These are phyloP conservation scores for Schizothecium vesticola DNA, from an alignment of 495 filamentous ascomycete species.

Conservation along the genomic window DNA sequence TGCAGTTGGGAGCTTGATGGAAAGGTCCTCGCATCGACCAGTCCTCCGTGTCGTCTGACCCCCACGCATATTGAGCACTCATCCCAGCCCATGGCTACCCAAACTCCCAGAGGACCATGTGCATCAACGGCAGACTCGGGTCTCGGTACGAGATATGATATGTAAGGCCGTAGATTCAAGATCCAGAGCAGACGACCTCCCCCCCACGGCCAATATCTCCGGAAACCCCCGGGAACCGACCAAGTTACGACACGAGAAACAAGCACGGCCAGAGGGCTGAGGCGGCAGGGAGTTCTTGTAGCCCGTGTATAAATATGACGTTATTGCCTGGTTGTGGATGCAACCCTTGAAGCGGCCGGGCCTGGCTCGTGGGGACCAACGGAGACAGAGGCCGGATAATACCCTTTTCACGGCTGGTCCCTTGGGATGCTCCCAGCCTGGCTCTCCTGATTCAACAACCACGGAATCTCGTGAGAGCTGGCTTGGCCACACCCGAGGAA, in stretches of 20 bases:
- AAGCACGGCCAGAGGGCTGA: background rate
- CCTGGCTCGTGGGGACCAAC: background rate
- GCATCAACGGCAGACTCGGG: background rate
- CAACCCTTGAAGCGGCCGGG: background rate
- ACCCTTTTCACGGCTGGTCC: background rate
- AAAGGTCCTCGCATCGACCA: background rate
- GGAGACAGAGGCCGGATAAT: background rate
- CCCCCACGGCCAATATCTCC: background rate
- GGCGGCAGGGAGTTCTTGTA: constrained; percentile 9
- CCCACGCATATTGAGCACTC: background rate
- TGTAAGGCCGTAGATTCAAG: background rate
- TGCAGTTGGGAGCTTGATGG: background rate
- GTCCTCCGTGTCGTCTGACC: background rate
- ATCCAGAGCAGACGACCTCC: background rate
- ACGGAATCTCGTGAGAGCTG: background rate
- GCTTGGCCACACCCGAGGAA: background rate
- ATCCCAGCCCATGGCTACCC: background rate
- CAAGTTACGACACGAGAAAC: constrained; percentile 5
- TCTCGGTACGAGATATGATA: background rate
- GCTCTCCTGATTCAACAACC: background rate
- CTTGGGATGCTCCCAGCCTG: background rate
- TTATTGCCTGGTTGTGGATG: constrained; percentile 6
- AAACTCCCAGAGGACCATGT: background rate
- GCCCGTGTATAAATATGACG: constrained; percentile 8
- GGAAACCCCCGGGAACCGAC: constrained; percentile 11